Evolutionary conservation across 2,329 filamentous ascomycete species (phyloP).

Genomic region (Cryphonectria parasitica): DNA sequence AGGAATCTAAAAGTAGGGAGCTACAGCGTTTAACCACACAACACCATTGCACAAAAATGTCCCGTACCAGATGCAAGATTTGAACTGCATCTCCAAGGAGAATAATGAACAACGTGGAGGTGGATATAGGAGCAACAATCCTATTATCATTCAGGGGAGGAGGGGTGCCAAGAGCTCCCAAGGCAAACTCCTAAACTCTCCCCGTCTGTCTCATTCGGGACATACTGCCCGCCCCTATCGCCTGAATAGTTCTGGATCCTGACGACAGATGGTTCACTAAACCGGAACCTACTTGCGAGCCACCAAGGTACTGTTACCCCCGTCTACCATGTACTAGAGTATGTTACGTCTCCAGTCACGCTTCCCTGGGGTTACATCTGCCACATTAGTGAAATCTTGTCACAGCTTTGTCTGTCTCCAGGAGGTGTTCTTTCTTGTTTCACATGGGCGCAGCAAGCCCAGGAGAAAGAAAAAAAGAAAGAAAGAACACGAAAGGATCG

Average conservation of each 20-base stretch:
- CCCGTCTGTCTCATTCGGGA: not conserved
- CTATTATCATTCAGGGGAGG: not conserved
- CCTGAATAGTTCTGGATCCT: not conserved
- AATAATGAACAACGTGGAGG: not conserved
- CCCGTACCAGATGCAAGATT: not conserved
- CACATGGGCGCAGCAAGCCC: not conserved
- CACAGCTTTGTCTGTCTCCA: not conserved
- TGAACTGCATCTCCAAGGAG: not conserved
- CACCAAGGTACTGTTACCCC: too few relatives aligned
- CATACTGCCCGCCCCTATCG: not conserved
- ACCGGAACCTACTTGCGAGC: not conserved
- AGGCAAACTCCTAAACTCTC: not conserved
- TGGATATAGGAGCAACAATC: not conserved
- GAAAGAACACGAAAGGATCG: not conserved
- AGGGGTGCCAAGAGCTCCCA: not conserved
- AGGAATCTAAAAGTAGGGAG: not conserved
- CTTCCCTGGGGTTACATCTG: not conserved
- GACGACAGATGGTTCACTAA: not conserved
- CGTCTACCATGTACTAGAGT: too few relatives aligned
- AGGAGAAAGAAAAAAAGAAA: not conserved
- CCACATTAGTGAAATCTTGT: not conserved
- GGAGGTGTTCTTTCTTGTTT: not conserved
- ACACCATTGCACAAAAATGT: not conserved
- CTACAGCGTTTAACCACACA: not conserved
- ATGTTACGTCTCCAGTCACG: not conserved